Base-by-base conservation (phyloP, 2,329 filamentous ascomycete species). In the Aurifilum marmelostoma region DNA sequence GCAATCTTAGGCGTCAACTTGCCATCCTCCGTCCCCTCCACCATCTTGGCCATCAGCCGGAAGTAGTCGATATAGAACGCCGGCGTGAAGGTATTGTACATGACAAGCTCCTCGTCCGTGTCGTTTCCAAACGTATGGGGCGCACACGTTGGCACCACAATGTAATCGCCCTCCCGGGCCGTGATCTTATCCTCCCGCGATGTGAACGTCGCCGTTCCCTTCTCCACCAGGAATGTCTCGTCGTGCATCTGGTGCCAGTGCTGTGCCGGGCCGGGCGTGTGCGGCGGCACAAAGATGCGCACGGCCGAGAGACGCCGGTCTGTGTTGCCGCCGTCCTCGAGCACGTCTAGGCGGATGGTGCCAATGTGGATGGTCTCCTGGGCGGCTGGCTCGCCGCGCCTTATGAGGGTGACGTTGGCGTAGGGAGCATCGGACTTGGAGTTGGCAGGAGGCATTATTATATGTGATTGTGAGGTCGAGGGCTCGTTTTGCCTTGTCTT, bases 171-270 rank as follows among this genome's bases (percentile, higher is more conserved):
- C 1, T 76, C 79, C 61, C 81, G 79, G 3, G 84, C 84, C 69
- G 87, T 84, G 65, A 85, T 75, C 71, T 79, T 74, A 67, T 79
- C 79, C 68, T 79, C 79, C 0, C 82, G 81, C 16, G 80, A 80
- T 72, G 85, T 83, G 76, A 87, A 87, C 54, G 84, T 82, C 27
- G 87, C 78, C 2, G 76, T 81, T 7, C 85, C 85, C 66, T 82
- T 76, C 0, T 82, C 85, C n/a, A 87, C 80, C 58, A 87, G 81
- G 77, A 88, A 88, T 9, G 83, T 86, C 77, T 85, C 82, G 72
- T 88, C 85, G 76, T 88, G 84, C 85, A 87, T 87, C 73, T 87
- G 82, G 73, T 87, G 83, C 82, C 82, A 87, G 75, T 85, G 83
- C 1, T 82, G 78, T 58, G 82, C 82, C 1, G 84, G 83, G 1